Percentiles rank a stretch among this genome's conserved stretches.
These are phyloP conservation scores for Dillenia turbinata DNA, from an alignment of 164 flowering plant genomes.

Conservation along the genomic window DNA sequence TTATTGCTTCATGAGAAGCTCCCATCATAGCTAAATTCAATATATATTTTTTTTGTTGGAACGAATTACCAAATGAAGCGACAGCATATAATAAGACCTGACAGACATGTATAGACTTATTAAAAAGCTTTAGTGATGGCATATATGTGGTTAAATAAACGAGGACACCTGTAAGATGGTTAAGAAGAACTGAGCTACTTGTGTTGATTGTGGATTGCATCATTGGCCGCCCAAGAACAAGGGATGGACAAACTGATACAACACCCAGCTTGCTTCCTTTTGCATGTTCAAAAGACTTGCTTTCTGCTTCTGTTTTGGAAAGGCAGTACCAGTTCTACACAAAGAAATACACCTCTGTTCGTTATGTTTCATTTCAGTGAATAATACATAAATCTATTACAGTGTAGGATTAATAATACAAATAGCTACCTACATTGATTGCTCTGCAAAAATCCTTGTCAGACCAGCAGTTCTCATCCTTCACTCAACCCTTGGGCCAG, in stretches of 20 bases:
- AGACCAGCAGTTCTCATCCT: slow-evolving; percentile 55
- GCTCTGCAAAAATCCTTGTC: slow-evolving; percentile 31
- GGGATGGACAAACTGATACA: slow-evolving; percentile 44
- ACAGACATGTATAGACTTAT: too few species aligned
- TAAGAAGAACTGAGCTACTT: slow-evolving; percentile 32
- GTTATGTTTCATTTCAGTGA: too few species aligned
- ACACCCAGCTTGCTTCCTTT: slow-evolving; percentile 35
- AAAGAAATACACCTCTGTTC: too few species aligned
- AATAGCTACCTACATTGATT: slow-evolving; percentile 20
- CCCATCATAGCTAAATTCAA: too few species aligned
- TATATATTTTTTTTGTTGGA: too few species aligned
- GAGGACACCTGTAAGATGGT: slow-evolving; percentile 35
- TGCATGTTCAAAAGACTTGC: slow-evolving; percentile 38
- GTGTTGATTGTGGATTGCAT: slow-evolving; percentile 44
- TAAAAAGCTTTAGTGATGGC: too few species aligned
- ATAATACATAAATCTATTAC: too few species aligned
- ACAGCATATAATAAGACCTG: too few species aligned
- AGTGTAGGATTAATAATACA: too few species aligned
- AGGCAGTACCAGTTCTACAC: slow-evolving; percentile 46
- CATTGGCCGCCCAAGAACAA: slow-evolving; percentile 51
- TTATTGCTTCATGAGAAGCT: too few species aligned
- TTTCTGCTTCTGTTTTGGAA: slow-evolving; percentile 55
- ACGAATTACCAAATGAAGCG: too few species aligned
- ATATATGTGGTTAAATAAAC: background rate
- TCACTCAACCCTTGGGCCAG: slow-evolving; percentile 32